Evolutionary conservation across 306 rosid genomes (phyloP), one percentile per base, ranked within the genome.

Genomic region (Fagus sylvatica): DNA sequence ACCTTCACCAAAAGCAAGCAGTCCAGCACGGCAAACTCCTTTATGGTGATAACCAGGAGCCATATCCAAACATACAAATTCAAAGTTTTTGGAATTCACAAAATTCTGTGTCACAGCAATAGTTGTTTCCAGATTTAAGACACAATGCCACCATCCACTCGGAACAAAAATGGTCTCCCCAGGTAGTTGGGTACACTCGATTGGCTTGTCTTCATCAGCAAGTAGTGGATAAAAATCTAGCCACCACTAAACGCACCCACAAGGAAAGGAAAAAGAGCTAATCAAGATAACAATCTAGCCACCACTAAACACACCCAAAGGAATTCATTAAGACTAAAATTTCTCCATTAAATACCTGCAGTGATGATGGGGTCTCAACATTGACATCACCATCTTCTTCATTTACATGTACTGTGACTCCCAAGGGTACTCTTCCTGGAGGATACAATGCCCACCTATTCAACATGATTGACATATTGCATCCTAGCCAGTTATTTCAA

Each of bases 121-220:
- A 74, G 97, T 91, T 73, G 97, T 83, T 81, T 95, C 99, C 85
- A 95, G 85, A 83, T 95, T 95, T 78, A 95, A 79, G 82, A 95
- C 96, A 87, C 98, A 91, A 84, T 95, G 99, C 97, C 98, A 95
- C 99, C 99, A 95, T 84, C 98, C 99, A 85, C 98, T 95, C 2
- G 98, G 99, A 84, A 95, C 97, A 30, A 84, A 95, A 81, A 95
- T 93, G 11, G 99, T 95, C 88, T 95, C 99, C 80, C 99, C 99
- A 4, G 98, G 99, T 46, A 88, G 79, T 83, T 95, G 99, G 66
- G 99, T 95, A 67, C 97, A 95, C 81, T 95, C 99, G 79, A 93
- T 88, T 55, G 99, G 99, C 85, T 91, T 95, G 88, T 95, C 98
- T 86, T 93, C 97, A 80, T 93, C 98, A 81, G 97, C 90, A 78